phyloP scores from a whole-genome alignment of 2,329 filamentous ascomycete species.

The Monosporascus cannonballus region DNA sequence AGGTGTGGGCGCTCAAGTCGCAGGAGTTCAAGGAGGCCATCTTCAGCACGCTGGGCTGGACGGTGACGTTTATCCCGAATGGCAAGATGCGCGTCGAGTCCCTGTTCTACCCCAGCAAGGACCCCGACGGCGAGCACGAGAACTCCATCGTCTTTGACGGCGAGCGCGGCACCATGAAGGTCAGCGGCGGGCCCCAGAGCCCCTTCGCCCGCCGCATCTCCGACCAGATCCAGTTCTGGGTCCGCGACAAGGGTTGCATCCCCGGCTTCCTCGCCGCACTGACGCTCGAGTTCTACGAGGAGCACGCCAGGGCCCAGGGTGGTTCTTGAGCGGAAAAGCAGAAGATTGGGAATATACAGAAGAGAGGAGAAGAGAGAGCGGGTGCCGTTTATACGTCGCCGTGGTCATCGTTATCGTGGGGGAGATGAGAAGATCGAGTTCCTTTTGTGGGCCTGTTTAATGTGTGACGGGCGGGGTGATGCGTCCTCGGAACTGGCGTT shows the following conservation, averaged over 20 bases:
- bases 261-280: slow-evolving; percentile 87
- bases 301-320: slow-evolving; percentile 33
- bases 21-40: slow-evolving; percentile 95
- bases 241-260: slow-evolving; percentile 86
- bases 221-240: slow-evolving; percentile 91
- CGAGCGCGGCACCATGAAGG: slow-evolving; percentile 95
- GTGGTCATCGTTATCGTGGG: no score
- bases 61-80: slow-evolving; percentile 93
- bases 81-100: slow-evolving; percentile 89
- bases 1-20: slow-evolving; percentile 87
- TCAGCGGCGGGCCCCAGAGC: slow-evolving; percentile 82
- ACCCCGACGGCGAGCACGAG: slow-evolving; percentile 58
- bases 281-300: slow-evolving; percentile 90
- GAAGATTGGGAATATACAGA: not conserved
- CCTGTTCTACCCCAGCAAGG: slow-evolving; percentile 67
- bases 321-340: slow-evolving; percentile 5
- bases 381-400: not conserved
- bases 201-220: slow-evolving; percentile 80
- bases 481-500: no score
- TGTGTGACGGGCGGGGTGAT: no score
- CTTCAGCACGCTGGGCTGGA: slow-evolving; percentile 86
- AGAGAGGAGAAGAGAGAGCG: not conserved
- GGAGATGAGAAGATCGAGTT: no score
- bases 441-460: no score
- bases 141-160: slow-evolving; percentile 81